These are phyloP conservation scores for Coniochaeta prunicola DNA, from an alignment of 2,329 filamentous ascomycete species.

Conservation along the genomic window DNA sequence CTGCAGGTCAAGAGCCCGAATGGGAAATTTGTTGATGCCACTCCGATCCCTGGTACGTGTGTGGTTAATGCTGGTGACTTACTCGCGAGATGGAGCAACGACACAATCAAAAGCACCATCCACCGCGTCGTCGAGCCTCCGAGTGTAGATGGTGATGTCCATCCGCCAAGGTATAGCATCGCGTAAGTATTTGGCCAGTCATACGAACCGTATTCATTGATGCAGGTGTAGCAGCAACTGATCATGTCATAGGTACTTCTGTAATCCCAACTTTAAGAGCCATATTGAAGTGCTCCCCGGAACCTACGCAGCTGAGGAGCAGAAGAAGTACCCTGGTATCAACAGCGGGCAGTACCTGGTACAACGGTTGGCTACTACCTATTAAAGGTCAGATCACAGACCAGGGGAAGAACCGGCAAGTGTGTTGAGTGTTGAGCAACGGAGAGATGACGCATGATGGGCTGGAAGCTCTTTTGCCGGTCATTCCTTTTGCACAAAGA, in stretches of 20 bases:
- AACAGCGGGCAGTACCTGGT: constrained; percentile 77
- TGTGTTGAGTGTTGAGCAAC: neutral
- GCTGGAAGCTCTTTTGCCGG: neutral
- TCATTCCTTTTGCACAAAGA: too few species aligned
- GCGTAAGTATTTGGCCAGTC: constrained; percentile 47
- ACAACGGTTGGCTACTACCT: constrained; percentile 69
- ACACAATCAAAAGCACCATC: constrained; percentile 82
- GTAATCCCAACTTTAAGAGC: constrained; percentile 73
- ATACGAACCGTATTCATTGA: too few species aligned
- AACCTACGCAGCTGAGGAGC: constrained; percentile 55
- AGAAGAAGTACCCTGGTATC: constrained; percentile 74
- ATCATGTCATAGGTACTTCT: constrained; percentile 60
- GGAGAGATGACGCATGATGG: neutral
- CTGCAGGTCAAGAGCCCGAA: constrained; percentile 60
- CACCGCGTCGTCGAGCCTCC: constrained; percentile 88
- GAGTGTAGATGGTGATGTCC: constrained; percentile 38
- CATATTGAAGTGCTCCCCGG: constrained; percentile 76
- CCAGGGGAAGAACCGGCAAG: neutral
- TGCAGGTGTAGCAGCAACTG: neutral
- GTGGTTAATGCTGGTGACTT: constrained; percentile 88
- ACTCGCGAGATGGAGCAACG: constrained; percentile 82
- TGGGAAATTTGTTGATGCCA: constrained; percentile 74
- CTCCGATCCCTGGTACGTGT: constrained; percentile 71
- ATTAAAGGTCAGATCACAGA: constrained; percentile 27
- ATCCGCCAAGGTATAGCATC: constrained; percentile 78